Base-by-base conservation (phyloP, 495 filamentous ascomycete genomes). In the Lentithecium fluviatile region DNA sequence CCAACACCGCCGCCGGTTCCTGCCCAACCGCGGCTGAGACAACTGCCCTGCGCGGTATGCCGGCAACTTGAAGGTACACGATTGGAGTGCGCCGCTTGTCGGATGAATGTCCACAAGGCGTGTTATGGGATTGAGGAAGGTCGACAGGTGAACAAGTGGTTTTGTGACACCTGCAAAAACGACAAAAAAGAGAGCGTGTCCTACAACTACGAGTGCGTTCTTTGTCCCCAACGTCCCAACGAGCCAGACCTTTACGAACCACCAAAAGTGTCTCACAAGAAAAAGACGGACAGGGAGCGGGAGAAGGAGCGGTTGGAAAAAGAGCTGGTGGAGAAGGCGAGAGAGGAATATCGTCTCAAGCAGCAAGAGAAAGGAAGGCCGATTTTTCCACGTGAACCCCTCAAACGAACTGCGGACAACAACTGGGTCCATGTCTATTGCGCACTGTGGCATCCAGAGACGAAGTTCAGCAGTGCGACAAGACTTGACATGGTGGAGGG, bases 381-480 rank as follows among this genome's bases (percentile, higher is more conserved):
- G 3, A 74, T 87, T 21, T 82, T 88, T 66, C 94, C 94, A 25
- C 88, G 95, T 17, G 94, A 97, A 66, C 86, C 94, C 2, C 74
- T 99, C 52, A 99, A 99, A 77, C 81, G 88, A 26, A 99, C 94
- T 0, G 84, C 86, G 8, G 88, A 90, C 57, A 97, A 97, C 73
- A 97, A 97, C 67, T 99, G 94, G 94, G 88, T 95, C n/a, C 94
- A 99, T 69, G 90, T 97, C 25, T 82, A 85, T 42, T 99, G 94
- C 67, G 91, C 94, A 4, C 77, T 97, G 29, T 97, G 87, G 85
- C 89, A 86, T 10, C 89, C 91, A 0, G 94, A 97, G 68, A 85
- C 96, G 64, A 95, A 90, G 69, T 97, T 95, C 70, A 88, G 86
- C 23, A 87, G 88, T 69, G 86, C 91, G 20, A 84, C 86, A 59